Evolutionary conservation across 2,329 filamentous ascomycete genomes (phyloP), one percentile per base, ranked within the genome.

Genomic region (Aplosporella prunicola): DNA sequence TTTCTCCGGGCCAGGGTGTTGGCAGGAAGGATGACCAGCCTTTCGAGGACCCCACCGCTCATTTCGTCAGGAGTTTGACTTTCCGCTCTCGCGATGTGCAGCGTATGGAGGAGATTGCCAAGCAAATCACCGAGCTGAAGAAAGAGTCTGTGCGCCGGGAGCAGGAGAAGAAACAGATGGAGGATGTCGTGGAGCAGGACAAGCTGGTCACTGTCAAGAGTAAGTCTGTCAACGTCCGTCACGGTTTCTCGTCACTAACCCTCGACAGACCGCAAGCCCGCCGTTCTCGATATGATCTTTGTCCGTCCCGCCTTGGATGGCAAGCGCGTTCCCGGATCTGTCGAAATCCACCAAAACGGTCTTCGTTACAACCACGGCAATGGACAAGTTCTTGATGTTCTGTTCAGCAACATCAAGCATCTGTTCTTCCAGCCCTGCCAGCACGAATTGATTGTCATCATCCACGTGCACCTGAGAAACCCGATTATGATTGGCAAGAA

Each of bases 341-440:
- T 98, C 25, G 89, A 96, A 62, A 95, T 98, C 34, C 91, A 98
- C 62, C 88, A 96, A 55, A 98, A 98, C 52, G 91, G 91, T 88
- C 82, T 98, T 41, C 84, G 91, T 43, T 98, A 98, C 60, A 55
- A 60, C 72, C 89, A 66, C 83, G 85, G 35, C 77, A 83, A 36
- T 67, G 93, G 46, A 79, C 82, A 58, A 15, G 76, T 81, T 51
- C 85, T 98, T 32, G 91, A 98, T 52, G 79, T 98, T 36, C 74
- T 98, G 1, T 98, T 98, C 69, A 93, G 85, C 66, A 98, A 98
- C 64, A 85, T 98, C 58, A 93, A 93, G 61, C 91, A 98, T 57
- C 72, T 98, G 3, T 98, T 98, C 71, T 98, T 98, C 71, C 91
- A 98, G 61, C 91, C 93, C 18, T 96, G 87, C 53, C 82, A 87